A percentile compares a stretch with the other conserved stretches of the same genome.
phyloP scores from a whole-genome alignment of 2,329 filamentous ascomycete species.

The Diaporthe aspalathi region DNA sequence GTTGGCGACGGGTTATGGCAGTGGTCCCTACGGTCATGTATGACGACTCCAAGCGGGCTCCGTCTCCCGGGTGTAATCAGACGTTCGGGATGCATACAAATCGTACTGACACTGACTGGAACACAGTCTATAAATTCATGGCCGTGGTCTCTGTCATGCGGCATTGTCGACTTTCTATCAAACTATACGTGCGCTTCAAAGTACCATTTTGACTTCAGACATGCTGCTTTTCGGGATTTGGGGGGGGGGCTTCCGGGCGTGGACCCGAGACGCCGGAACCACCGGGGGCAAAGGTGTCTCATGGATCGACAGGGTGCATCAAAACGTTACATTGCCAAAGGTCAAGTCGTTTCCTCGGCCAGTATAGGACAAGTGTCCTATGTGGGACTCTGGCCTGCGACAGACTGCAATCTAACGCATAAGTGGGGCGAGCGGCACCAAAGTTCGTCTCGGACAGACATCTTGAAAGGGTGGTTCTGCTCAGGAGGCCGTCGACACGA shows the following conservation, averaged over 20 bases:
- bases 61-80: neutral
- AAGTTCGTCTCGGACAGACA: neutral
- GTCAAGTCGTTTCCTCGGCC: slow-evolving; percentile 9
- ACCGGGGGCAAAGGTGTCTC: neutral
- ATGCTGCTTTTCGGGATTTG: neutral
- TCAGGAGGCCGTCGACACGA: slow-evolving; percentile 3
- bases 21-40: neutral
- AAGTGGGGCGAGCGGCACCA: slow-evolving; percentile 26
- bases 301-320: slow-evolving; percentile 10
- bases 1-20: too few species aligned
- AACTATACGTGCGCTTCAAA: too few species aligned
- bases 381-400: slow-evolving; percentile 22
- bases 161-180: neutral
- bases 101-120: neutral
- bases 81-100: neutral
- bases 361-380: slow-evolving; percentile 13
- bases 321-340: slow-evolving; percentile 5
- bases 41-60: neutral
- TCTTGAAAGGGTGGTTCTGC: neutral
- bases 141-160: neutral
- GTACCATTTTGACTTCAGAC: neutral
- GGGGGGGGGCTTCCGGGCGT: neutral
- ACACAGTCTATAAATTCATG: neutral
- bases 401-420: neutral
- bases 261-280: neutral